phyloP scores from a whole-genome alignment of 768 basidiomycete species.

The Pisolithus sp. region DNA sequence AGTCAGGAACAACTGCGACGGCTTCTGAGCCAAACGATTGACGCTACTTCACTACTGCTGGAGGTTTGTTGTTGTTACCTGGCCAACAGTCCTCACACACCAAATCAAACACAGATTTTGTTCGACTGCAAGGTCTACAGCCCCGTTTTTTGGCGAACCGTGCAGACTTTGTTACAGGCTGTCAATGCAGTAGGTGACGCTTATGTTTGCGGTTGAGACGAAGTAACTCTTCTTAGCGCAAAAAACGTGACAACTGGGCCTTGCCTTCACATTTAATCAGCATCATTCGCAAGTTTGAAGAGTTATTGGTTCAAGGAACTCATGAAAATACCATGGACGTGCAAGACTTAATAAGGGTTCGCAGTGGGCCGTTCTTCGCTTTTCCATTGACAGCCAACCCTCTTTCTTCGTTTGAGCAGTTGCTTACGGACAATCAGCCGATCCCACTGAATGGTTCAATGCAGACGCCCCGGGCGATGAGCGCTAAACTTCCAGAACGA shows the following conservation, averaged over 20 bases:
- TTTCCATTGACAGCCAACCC: constrained; percentile 33
- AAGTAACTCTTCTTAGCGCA: constrained; percentile 35
- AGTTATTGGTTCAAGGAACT: constrained; percentile 16
- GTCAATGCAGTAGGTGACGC: constrained; percentile 21
- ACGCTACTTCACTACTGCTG: constrained; percentile 44
- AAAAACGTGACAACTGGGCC: constrained; percentile 36
- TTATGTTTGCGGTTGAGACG: constrained; percentile 4
- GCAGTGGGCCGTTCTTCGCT: constrained; percentile 39
- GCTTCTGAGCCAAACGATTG: constrained; percentile 42
- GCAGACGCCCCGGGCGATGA: constrained; percentile 7
- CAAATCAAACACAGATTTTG: constrained; percentile 8
- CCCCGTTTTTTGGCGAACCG: constrained; percentile 17
- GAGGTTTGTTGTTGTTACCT: constrained; percentile 27
- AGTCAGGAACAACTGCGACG: constrained; percentile 26
- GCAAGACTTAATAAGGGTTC: constrained; percentile 49
- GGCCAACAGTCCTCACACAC: constrained; percentile 1
- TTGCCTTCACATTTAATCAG: constrained; percentile 35
- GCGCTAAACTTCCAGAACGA: constrained; percentile 13
- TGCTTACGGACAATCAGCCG: constrained; percentile 23
- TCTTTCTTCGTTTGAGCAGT: constrained; percentile 41
- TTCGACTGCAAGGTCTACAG: constrained; percentile 21
- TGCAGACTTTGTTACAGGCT: constrained; percentile 16
- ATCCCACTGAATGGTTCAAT: constrained; percentile 11
- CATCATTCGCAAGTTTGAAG: constrained; percentile 29
- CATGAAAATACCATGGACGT: constrained; percentile 26